Base-by-base conservation (phyloP, 2,329 filamentous ascomycete species). In the Mariannaea elegans region DNA sequence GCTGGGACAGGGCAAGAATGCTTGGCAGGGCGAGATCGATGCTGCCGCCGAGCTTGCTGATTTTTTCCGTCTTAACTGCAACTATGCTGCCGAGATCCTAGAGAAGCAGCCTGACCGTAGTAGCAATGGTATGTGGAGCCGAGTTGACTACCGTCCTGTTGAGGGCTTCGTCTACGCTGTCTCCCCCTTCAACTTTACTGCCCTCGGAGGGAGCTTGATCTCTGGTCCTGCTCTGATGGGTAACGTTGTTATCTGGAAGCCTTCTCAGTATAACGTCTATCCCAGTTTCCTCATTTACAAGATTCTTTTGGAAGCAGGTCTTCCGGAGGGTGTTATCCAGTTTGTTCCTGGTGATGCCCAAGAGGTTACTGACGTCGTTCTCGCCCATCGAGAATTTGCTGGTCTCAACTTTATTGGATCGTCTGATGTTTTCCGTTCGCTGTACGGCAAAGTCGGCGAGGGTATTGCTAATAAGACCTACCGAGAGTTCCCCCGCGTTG, bases 11-110 rank as follows among this genome's bases (percentile, higher is more conserved):
- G 94, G 95, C 71, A 98, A 98, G 86, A 98, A 97, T 75, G 93
- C 92, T 36, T 97, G 93, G 93, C 95, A 98, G 79, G 94, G 94
- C 3, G 94, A 98, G 84, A 98, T 98, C 63, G 94, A 98, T 75
- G 86, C 94, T 27, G 94, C 94, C 7, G 94, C 94, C 4, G 95
- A 98, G 82, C 79, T 97, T 68, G 90, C 87, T 66, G 94, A 98
- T 75, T 98, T 98, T 79, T 82, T 98, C 75, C 88, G 93, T 71
- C 95, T 97, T 82, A 95, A 95, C 72, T 94, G 97, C 53, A 88
- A 94, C 75, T 97, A 95, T 71, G 94, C 94, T 13, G 90, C 75
- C 14, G 75, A 79, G 58, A 72, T 79, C 7, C 69, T 75, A 12
- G 68, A 67, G 46, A 69, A 72, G 54, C 77, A 80, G 66, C 77